Evolutionary conservation across 2,329 filamentous ascomycete genomes (phyloP), one percentile per base, ranked within the genome.

Genomic region (Apiospora hydei): DNA sequence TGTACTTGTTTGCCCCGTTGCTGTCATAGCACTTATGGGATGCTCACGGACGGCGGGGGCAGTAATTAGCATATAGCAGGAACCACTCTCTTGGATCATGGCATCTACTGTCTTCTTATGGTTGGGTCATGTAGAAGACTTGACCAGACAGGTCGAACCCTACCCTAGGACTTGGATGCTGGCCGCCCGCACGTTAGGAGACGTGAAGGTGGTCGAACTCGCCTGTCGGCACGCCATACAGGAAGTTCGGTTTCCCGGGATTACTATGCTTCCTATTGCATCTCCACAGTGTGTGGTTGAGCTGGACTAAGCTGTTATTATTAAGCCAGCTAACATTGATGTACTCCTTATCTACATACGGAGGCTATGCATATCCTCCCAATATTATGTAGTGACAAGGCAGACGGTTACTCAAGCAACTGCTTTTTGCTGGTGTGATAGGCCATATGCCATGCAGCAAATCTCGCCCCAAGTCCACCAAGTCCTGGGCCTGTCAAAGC

Each of bases 401-500:
- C 18, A n/a, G 7, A 4, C 10, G n/a, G 1, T 64, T n/a, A 64
- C 18, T 34, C 53, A 61, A 21, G 53, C 18, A 38, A 18, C 30
- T 11, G 3, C 26, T 21, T 21, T 13, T 34, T 34, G 18, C 8
- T 34, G 10, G 10, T 4, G 21, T 8, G 34, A 18, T 41, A 41
- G 10, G 30, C 34, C 8, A 41, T 64, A 18, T 34, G 26, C 30
- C 34, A 41, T n/a, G 34, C 3, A 64, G 34, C 57, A 41, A n/a
- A n/a, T 24, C 34, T 13, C 10, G 30, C 18, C n/a, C 18, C 3
- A n/a, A 64, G 34, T n/a, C 8, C 21, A 21, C 30, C 11, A 41
- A 14, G 57, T 64, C 30, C 21, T 64, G 57, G 57, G 14, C n/a
- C n/a, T 51, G 57, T 41, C 34, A n/a, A 64, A 41, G 57, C 57